Base-by-base conservation (phyloP, 2,329 filamentous ascomycete species). In the Aspergillus oerlinghausenensis region DNA sequence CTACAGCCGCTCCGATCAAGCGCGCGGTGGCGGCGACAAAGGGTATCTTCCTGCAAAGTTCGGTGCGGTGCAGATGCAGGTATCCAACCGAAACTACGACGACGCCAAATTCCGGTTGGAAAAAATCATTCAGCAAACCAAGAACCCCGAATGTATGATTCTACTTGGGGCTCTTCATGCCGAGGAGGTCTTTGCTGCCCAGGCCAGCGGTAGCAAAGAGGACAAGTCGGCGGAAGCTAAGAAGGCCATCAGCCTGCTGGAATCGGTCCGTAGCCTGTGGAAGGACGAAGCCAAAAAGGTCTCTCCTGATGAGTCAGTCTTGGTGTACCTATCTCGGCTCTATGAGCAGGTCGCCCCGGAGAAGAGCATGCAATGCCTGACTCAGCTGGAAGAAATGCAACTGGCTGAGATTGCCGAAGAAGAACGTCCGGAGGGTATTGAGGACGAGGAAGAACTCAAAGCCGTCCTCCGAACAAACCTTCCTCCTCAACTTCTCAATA, bases 31-130 rank as follows among this genome's bases (percentile, higher is more conserved):
- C 45, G 82, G 89, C n/a, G 93, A 97, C 60, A 88, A 87, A 61
- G 93, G 94, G 48, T 97, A 90, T 67, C 80, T 97, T 50, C 94
- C 95, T 0, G 94, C 94, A 51, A 97, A 97, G 70, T 96, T 99
- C 69, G 95, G 94, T 55, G 84, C 88, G 21, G 92, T 94, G 1
- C 94, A 99, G 75, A 84, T 97, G 65, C 89, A 90, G 40, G 89
- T 96, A 23, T 73, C 92, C 54, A 89, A 88, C 73, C 87, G 88
- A 60, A 92, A 97, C 68, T 83, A 91, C 32, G 91, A 92, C 56
- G 92, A 94, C 58, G 94, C 94, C 26, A 97, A 97, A 72, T 88
- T 97, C 67, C 86, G 90, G 25, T 80, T 99, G 25, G 94, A 99
- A 73, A 97, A 96, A 78, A 93, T 97, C 68, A 86, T 96, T 32